Percentiles rank a stretch among this genome's conserved stretches.
Evolutionary conservation across 192 early-diverging fungal species (phyloP).

Genomic region (Rhizoclosmatium sp.): DNA sequence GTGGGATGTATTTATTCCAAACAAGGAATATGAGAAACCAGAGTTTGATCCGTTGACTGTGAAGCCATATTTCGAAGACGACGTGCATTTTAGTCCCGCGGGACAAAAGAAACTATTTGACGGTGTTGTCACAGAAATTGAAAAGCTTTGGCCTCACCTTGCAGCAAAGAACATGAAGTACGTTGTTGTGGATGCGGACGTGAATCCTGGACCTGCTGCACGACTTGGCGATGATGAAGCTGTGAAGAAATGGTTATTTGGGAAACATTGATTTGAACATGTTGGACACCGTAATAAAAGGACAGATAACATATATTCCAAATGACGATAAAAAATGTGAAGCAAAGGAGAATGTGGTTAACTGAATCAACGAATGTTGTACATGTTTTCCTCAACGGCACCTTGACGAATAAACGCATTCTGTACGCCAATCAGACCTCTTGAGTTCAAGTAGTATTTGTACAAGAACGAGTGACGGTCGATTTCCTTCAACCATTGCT

Average conservation of each 20-base stretch:
- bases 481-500: conserved; percentile 49
- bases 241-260: background rate
- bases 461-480: conserved; percentile 58
- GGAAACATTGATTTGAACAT: no score
- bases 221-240: background rate
- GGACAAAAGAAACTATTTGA: background rate
- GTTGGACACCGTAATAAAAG: no score
- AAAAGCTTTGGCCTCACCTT: background rate
- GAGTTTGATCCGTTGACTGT: background rate
- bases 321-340: background rate
- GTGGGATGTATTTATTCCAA: conserved; percentile 27
- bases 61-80: conserved; percentile 9
- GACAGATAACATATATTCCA: no score
- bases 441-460: conserved; percentile 56
- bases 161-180: background rate
- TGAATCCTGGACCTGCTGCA: background rate
- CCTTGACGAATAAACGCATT: conserved; percentile 22
- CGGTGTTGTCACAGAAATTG: background rate
- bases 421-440: conserved; percentile 49
- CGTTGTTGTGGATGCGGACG: background rate
- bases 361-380: conserved; percentile 30
- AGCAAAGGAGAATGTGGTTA: background rate
- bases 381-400: conserved; percentile 8
- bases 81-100: background rate
- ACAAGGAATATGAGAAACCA: conserved; percentile 16